A percentile compares a stretch with the other conserved stretches of the same genome.
Evolutionary conservation across 2,329 filamentous ascomycete species (phyloP).

Genomic region (Colletotrichum incanum): DNA sequence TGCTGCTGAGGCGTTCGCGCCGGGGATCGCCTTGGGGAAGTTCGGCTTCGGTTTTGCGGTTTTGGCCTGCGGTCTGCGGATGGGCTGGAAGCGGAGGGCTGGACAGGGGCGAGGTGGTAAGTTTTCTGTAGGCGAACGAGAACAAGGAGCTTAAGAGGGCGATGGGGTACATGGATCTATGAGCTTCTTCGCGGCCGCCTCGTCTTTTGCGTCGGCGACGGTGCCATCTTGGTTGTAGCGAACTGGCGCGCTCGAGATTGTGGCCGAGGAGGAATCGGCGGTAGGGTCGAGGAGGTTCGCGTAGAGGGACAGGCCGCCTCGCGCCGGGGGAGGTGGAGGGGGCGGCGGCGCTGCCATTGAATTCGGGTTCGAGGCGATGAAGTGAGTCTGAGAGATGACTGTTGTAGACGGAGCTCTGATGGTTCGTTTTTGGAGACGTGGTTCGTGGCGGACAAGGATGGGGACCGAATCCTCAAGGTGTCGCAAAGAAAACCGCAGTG

Average conservation of each 20-base stretch:
- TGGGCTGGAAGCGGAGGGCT: slow-evolving; percentile 88
- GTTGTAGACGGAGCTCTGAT: neutral
- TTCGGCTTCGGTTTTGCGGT: slow-evolving; percentile 73
- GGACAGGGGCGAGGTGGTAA: slow-evolving; percentile 45
- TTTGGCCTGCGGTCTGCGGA: slow-evolving; percentile 80
- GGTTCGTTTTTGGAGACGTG: neutral
- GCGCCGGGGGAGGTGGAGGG: slow-evolving; percentile 59
- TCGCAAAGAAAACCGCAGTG: slow-evolving; percentile 6
- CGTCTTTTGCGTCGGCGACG: slow-evolving; percentile 63
- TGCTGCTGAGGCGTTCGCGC: slow-evolving; percentile 52
- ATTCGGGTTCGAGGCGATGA: neutral
- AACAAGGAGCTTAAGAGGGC: slow-evolving; percentile 12
- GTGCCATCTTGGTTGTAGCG: slow-evolving; percentile 75
- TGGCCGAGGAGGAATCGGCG: slow-evolving; percentile 61
- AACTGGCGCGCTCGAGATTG: slow-evolving; percentile 84
- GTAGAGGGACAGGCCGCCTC: slow-evolving; percentile 80
- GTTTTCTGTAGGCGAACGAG: slow-evolving; percentile 49
- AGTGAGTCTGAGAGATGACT: neutral
- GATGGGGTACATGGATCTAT: slow-evolving; percentile 57
- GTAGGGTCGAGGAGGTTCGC: slow-evolving; percentile 83
- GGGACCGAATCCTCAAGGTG: neutral
- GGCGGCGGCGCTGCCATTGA: slow-evolving; percentile 51
- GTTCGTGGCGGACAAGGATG: neutral
- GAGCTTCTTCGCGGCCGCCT: slow-evolving; percentile 72
- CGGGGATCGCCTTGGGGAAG: slow-evolving; percentile 64